Evolutionary conservation across 2,329 filamentous ascomycete genomes (phyloP), one percentile per base, ranked within the genome.

Genomic region (Orbilia brochopaga): DNA sequence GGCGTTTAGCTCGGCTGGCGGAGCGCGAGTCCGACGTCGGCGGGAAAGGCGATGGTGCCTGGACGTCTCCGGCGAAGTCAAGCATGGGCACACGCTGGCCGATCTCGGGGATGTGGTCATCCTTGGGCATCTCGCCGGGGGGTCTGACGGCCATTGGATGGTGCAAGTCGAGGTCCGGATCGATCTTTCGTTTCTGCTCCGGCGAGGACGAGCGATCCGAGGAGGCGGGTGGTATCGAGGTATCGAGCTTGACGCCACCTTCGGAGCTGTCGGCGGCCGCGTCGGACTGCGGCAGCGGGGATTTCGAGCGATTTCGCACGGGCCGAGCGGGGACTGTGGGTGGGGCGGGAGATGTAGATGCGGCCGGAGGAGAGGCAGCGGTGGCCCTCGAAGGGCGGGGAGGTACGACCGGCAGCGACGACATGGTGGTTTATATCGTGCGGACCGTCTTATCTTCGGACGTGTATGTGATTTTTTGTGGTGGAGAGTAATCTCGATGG

Each of bases 1-100:
- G 54, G 81, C 78, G 19, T 80, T 73, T 73, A 40, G 61, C 35
- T 21, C 69, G 56, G 52, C 69, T 73, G 6, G 44, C 55, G 42
- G 69, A 73, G 24, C 69, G 69, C 35, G 61, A 57, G 35, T 66
- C 62, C n/a, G 59, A 53, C 79, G 78, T 32, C 53, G n/a, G n/a
- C 7, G 88, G 88, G 1, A 87, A 85, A 0, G 92, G 92, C 1
- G 92, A 94, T 1, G 94, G 94, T 13, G 94, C 94, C 81, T 99
- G 94, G 8, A 97, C 94, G 78, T 97, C 93, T 73, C 94, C 94
- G 48, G 94, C 90, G 78, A 94, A 87, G 59, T 88, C 90, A 78
- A 94, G 89, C 90, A 99, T 94, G 55, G 94, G 94, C 42, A 99
- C 93, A 78, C 92, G 89, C 77, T 90, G 87, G 53, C 93, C 93